These are phyloP conservation scores for Penicillium flavigenum DNA, from an alignment of 495 filamentous ascomycete genomes.

Conservation along the genomic window DNA sequence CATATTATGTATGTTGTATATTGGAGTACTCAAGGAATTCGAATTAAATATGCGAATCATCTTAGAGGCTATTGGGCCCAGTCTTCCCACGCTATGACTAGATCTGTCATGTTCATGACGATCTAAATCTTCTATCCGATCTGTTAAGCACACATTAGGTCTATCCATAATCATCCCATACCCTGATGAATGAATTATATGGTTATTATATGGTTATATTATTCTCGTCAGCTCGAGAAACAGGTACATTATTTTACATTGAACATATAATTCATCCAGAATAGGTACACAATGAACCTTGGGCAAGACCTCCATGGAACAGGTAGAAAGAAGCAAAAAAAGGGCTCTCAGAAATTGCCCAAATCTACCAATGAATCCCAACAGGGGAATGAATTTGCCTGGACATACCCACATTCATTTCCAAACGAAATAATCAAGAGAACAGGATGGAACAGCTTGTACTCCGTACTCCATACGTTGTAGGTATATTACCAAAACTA, in stretches of 20 bases:
- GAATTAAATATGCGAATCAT: conserved; percentile 3
- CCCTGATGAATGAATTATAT: not conserved
- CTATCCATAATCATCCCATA: not conserved
- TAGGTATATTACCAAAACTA: not conserved
- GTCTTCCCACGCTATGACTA: not conserved
- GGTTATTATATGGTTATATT: not conserved
- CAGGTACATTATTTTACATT: not conserved
- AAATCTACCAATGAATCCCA: not conserved
- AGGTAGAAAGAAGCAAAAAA: not conserved
- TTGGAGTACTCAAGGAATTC: not conserved
- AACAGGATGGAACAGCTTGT: not conserved
- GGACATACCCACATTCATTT: conserved; percentile 5
- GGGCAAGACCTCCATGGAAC: not conserved
- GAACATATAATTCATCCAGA: not conserved
- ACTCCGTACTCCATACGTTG: not conserved
- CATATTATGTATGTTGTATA: not conserved
- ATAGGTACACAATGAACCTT: not conserved
- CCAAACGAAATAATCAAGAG: not conserved
- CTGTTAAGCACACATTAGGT: not conserved
- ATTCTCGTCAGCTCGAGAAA: not conserved
- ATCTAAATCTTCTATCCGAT: conserved; percentile 1
- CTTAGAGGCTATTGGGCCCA: not conserved
- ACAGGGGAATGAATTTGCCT: not conserved
- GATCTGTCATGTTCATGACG: conserved; percentile 2
- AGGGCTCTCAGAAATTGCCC: not conserved